These are phyloP conservation scores for Bolboschoenus planiculmis DNA, from an alignment of 176 grass and related monocot species.

Conservation along the genomic window DNA sequence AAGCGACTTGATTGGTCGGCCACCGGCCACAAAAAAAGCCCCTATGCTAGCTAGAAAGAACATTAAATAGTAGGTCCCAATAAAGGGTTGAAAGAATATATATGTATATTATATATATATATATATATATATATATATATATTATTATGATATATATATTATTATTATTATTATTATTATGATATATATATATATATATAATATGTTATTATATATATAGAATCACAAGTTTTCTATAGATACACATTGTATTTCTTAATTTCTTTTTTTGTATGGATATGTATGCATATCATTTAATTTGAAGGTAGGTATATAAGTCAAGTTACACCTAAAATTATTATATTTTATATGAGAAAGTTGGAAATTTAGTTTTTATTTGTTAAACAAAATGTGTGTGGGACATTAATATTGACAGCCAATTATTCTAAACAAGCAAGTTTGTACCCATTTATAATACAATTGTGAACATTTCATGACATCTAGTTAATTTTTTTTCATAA, in stretches of 20 bases:
- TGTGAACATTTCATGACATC: not conserved
- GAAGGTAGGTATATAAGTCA: not conserved
- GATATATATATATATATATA: too few species aligned
- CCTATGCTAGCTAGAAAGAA: not conserved
- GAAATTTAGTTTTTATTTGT: too few species aligned
- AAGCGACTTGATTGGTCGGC: constrained; percentile 4
- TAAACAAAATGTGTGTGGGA: not conserved
- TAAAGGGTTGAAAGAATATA: not conserved
- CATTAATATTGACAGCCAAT: not conserved
- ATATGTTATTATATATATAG: too few species aligned
- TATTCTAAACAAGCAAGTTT: not conserved
- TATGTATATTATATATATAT: too few species aligned
- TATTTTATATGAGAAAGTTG: not conserved
- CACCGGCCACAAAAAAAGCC: constrained; percentile 1
- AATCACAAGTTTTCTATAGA: not conserved
- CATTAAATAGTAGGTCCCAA: not conserved
- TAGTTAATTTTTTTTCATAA: not conserved
- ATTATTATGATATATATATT: too few species aligned
- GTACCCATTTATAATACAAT: not conserved
- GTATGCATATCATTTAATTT: not conserved
- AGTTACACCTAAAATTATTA: not conserved
- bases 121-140: too few species aligned
- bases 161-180: too few species aligned
- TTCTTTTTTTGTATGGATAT: not conserved
- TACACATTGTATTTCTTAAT: not conserved